Base-by-base conservation (phyloP, 331 rosid genomes). In the Arachis monticola region DNA sequence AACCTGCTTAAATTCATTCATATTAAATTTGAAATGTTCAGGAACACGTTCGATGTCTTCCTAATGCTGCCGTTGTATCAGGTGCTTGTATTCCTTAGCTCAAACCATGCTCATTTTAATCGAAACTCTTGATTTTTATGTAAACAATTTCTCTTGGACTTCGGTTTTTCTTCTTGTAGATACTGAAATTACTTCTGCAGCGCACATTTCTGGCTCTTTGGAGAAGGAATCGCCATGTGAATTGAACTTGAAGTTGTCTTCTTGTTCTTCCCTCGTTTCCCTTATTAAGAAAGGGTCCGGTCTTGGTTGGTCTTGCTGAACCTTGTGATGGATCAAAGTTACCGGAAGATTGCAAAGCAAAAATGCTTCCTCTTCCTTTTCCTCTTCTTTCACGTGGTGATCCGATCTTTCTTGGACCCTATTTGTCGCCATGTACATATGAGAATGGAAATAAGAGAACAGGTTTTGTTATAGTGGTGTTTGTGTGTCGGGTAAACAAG, bases 261-360 rank as follows among this genome's bases (percentile, higher is more conserved):
- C 17, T 48, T 2, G 7, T 30, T 90, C 93, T 22, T 88, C 89
- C 42, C 76, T 86, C 1, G 38, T 27, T 75, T 79, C 77, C 17
- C 52, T 47, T 50, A 27, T 27, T 27, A 35, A 10, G 2, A 9
- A 1, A 55, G 77, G 40, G 50, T 69, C 14, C 77, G 42, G 60
- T 10, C 41, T 53, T 1, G 65, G 12, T 13, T 46, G 55, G 58
- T 63, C 53, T 7, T 73, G 76, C 50, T 62, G 41, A 5, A 38
- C 52, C 2, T 74, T 82, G 60, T 77, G 59, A 56, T 75, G 68
- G 58, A 56, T 68, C 40, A n/a, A 63, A 31, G 51, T 71, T 57
- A 78, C 61, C 2, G 92, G 97, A 60, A 88, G 93, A 80, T 92
- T 89, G 17, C 81, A 82, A 5, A 89, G 89, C 0, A 93, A 92